Conservation (phyloP, 768 basidiomycete genomes). For the Boletus eberwhitei region DNA sequence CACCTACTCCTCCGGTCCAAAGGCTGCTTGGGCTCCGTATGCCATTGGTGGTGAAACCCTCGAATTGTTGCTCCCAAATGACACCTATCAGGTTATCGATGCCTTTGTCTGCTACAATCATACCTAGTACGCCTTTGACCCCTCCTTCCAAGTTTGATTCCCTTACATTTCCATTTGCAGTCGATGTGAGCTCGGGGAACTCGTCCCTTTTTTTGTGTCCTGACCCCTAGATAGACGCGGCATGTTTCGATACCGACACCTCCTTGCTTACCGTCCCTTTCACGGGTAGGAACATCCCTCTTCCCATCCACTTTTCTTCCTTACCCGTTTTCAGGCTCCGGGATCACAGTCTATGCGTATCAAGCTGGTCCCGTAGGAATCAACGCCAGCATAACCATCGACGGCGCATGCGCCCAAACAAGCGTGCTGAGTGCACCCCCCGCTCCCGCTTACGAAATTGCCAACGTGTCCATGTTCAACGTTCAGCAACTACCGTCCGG, state of each 20-base stretch:
- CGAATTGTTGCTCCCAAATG: conserved; percentile 17
- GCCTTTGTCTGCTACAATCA: conserved; percentile 24
- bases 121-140: conserved; percentile 17
- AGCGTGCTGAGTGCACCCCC: conserved; percentile 19
- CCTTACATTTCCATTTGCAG: conserved; percentile 8
- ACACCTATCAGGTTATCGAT: conserved; percentile 19
- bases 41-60: conserved; percentile 9
- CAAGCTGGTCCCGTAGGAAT: conserved; percentile 26
- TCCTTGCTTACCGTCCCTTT: conserved; percentile 23
- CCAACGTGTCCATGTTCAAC: conserved; percentile 25
- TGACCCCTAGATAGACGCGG: conserved; percentile 14
- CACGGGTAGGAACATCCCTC: conserved; percentile 13
- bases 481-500: conserved; percentile 19
- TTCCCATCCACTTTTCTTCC: background rate
- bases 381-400: conserved; percentile 20
- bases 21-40: conserved; percentile 23
- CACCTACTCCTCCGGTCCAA: conserved; percentile 22
- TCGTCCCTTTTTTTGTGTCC: background rate
- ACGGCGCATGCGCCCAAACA: conserved; percentile 8
- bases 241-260: conserved; percentile 16
- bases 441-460: conserved; percentile 15
- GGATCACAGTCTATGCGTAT: conserved; percentile 22
- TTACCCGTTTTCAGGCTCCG: conserved; percentile 16
- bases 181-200: conserved; percentile 13
- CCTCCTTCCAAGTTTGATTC: background rate